Percentiles rank a stretch among this genome's conserved stretches.
These are phyloP conservation scores for Kalmanozyma brasiliensis DNA, from an alignment of 1,284 basidiomycete species.

Conservation along the genomic window DNA sequence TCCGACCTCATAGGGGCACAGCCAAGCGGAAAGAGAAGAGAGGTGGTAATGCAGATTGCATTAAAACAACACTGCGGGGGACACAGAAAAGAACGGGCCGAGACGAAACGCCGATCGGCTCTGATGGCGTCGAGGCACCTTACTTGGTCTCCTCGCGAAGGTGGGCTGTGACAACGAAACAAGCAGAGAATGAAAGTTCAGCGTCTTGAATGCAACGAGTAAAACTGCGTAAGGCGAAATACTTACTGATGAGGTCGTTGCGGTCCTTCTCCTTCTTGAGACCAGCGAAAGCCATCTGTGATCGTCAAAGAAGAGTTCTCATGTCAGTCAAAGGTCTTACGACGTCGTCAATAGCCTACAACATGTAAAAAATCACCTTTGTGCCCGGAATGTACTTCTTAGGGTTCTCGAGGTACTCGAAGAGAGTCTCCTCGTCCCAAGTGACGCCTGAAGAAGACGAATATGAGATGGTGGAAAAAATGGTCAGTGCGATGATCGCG, in stretches of 20 bases:
- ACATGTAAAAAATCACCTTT: too few relatives aligned
- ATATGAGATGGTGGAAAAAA: background rate
- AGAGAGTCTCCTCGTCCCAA: constrained; percentile 87
- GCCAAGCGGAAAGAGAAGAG: too few relatives aligned
- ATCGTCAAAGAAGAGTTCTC: background rate
- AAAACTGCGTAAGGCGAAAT: too few relatives aligned
- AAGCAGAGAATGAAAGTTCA: too few relatives aligned
- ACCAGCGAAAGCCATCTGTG: constrained; percentile 60
- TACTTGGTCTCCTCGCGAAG: constrained; percentile 54
- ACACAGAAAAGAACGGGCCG: too few relatives aligned
- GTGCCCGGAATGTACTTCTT: constrained; percentile 79
- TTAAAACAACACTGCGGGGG: too few relatives aligned
- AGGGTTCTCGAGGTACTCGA: constrained; percentile 90
- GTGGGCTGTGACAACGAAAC: too few relatives aligned
- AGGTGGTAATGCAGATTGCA: too few relatives aligned
- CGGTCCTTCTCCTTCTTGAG: constrained; percentile 67
- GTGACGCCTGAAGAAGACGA: constrained; percentile 69
- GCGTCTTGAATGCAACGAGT: too few relatives aligned
- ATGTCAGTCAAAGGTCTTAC: background rate
- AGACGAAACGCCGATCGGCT: too few relatives aligned
- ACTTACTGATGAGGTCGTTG: constrained; percentile 66
- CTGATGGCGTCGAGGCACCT: background rate
- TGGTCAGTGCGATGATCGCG: background rate
- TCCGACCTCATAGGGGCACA: too few relatives aligned
- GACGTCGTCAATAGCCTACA: too few relatives aligned